phyloP scores from a whole-genome alignment of 768 basidiomycete species.

The Psilocybe cyanescens region DNA sequence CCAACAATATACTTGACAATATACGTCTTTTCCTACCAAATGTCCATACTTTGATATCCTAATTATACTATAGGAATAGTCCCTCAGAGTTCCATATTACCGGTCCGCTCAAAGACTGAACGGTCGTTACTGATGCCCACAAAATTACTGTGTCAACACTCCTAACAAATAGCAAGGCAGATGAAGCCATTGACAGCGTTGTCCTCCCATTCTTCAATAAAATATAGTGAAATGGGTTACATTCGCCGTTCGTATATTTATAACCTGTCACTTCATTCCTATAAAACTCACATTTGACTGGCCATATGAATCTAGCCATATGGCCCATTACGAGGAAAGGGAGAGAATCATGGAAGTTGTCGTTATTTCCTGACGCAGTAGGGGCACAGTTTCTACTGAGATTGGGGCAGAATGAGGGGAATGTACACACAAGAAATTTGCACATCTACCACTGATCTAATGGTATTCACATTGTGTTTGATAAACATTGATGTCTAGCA shows the following conservation, averaged over 20 bases:
- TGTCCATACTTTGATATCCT: neutral
- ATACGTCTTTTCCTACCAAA: constrained; percentile 27
- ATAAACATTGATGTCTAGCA: too few relatives aligned
- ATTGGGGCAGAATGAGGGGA: too few relatives aligned
- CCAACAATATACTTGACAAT: constrained; percentile 52
- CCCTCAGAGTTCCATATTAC: constrained; percentile 41
- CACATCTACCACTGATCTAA: too few relatives aligned
- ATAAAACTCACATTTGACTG: neutral
- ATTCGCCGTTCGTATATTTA: constrained; percentile 26
- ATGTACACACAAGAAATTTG: too few relatives aligned
- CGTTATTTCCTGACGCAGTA: neutral
- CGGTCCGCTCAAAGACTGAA: constrained; percentile 47
- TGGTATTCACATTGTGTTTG: too few relatives aligned
- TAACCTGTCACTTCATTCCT: neutral
- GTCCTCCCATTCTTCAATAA: constrained; percentile 38
- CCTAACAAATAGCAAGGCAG: constrained; percentile 42
- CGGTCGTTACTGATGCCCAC: constrained; percentile 44
- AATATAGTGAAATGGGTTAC: constrained; percentile 49
- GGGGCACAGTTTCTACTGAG: neutral
- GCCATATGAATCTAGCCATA: constrained; percentile 37
- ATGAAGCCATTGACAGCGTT: constrained; percentile 42
- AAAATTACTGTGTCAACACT: constrained; percentile 44
- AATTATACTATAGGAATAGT: constrained; percentile 33
- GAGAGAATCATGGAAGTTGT: constrained; percentile 28
- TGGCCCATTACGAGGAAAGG: constrained; percentile 46